Evolutionary conservation across 2,329 filamentous ascomycete genomes (phyloP).

Genomic region (Cercospora zeae-maydis): DNA sequence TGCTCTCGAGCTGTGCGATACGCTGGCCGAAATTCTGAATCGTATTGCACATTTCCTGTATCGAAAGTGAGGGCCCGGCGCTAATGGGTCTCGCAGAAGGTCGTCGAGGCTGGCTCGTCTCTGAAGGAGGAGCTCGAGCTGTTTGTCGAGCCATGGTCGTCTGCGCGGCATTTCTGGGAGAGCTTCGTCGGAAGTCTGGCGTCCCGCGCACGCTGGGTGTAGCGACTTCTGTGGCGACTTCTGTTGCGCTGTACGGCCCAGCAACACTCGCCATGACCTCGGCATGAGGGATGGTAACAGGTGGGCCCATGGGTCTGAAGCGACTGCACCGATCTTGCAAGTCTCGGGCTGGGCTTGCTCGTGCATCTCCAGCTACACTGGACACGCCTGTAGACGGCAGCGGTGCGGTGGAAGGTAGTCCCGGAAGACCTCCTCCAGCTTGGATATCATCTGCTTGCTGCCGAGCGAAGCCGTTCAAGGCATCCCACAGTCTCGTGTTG

Average conservation of each 20-base stretch:
- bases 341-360: slow-evolving; percentile 19
- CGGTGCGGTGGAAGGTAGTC: slow-evolving; percentile 22
- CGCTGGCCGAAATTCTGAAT: slow-evolving; percentile 51
- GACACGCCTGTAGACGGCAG: slow-evolving; percentile 32
- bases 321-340: slow-evolving; percentile 2
- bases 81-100: slow-evolving; percentile 10
- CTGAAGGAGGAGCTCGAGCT: slow-evolving; percentile 1
- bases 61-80: slow-evolving; percentile 30
- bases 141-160: slow-evolving; percentile 4
- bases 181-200: slow-evolving; percentile 34
- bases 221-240: slow-evolving; percentile 45
- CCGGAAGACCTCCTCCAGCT: slow-evolving; percentile 27
- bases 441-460: slow-evolving; percentile 28
- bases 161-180: slow-evolving; percentile 7
- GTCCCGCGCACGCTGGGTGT: slow-evolving; percentile 46
- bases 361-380: slow-evolving; percentile 30
- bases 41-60: slow-evolving; percentile 52
- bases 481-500: slow-evolving; percentile 35
- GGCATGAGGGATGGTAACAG: slow-evolving; percentile 28
- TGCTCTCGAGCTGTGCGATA: slow-evolving; percentile 65
- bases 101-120: slow-evolving; percentile 5
- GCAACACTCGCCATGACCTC: slow-evolving; percentile 21
- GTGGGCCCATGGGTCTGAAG: slow-evolving; percentile 29
- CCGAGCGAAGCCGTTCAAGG: slow-evolving; percentile 37
- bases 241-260: slow-evolving; percentile 47